Percentiles rank a stretch among this genome's conserved stretches.
phyloP scores from a whole-genome alignment of 2,329 filamentous ascomycete genomes.

The Emmonsiellopsis sp. region DNA sequence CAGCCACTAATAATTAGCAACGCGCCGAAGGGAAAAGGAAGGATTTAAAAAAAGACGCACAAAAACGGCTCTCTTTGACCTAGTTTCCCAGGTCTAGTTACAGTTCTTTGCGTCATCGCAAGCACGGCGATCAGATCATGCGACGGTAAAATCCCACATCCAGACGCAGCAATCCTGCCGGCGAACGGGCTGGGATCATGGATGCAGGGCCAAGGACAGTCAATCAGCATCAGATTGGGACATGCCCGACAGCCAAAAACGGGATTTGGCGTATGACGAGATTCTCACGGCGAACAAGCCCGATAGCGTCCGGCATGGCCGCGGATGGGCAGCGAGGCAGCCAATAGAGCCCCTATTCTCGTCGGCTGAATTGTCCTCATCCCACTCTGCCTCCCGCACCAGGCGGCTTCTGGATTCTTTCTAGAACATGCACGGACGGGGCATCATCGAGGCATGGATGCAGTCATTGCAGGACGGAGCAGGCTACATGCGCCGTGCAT shows the following conservation, averaged over 20 bases:
- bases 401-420: constrained; percentile 3
- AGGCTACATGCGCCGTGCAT: constrained; percentile 1
- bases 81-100: too few relatives aligned
- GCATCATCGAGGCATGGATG: neutral
- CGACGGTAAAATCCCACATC: neutral
- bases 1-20: neutral
- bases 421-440: neutral
- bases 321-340: neutral
- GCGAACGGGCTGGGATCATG: neutral
- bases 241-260: too few relatives aligned
- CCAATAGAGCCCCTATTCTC: neutral
- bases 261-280: neutral
- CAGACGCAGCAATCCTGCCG: too few relatives aligned
- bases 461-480: neutral
- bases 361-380: constrained; percentile 1
- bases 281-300: neutral
- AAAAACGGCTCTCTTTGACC: neutral
- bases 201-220: neutral
- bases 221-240: neutral
- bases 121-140: neutral
- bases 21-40: neutral
- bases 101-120: neutral
- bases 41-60: neutral
- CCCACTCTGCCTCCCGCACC: neutral
- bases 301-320: neutral